Evolutionary conservation across 2,329 filamentous ascomycete species (phyloP).

Genomic region (Microascus cirrosus): DNA sequence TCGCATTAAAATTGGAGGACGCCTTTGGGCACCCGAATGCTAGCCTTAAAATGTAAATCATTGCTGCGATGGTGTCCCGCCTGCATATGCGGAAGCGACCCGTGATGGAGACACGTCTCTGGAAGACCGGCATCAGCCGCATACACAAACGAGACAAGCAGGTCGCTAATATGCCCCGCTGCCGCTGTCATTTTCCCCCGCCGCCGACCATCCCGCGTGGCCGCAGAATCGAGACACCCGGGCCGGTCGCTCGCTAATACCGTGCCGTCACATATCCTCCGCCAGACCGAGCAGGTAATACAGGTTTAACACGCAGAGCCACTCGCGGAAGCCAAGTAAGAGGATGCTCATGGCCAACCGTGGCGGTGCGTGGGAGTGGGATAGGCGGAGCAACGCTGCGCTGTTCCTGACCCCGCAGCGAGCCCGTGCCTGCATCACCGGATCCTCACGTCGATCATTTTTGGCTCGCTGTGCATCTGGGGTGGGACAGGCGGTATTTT

Average conservation of each 20-base stretch:
- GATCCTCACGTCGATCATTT: background rate
- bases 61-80: background rate
- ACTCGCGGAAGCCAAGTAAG: too few species aligned
- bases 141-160: background rate
- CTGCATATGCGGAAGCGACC: background rate
- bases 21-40: background rate
- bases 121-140: background rate
- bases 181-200: background rate
- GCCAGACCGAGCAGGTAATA: too few species aligned
- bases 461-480: background rate
- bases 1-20: too few species aligned
- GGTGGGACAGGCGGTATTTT: background rate
- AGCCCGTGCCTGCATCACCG: background rate
- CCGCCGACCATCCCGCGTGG: background rate
- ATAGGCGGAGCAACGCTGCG: background rate
- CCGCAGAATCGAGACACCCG: background rate
- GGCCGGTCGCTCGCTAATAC: background rate
- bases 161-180: background rate
- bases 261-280: background rate
- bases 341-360: too few species aligned
- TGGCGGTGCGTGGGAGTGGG: background rate
- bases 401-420: background rate
- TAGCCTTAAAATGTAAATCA: background rate
- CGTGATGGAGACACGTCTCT: background rate
- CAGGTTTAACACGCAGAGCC: too few species aligned